Evolutionary conservation across 805 yeast genomes (phyloP).

Genomic region (Starmerella davenportii): DNA sequence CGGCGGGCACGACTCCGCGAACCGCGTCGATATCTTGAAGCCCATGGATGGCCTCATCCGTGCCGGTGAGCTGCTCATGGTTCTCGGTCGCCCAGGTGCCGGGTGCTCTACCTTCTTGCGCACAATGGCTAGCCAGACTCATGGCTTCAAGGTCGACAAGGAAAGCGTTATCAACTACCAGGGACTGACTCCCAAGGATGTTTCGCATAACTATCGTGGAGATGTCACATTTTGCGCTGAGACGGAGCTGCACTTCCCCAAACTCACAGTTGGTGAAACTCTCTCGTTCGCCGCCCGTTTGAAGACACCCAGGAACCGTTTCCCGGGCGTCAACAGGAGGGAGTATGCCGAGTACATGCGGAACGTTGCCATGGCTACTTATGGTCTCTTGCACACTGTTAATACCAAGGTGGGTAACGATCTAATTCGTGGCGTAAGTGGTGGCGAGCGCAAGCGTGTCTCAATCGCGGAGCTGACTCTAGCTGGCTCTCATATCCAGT

Average conservation of each 20-base stretch:
- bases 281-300: constrained; percentile 50
- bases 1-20: neutral
- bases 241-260: constrained; percentile 59
- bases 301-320: constrained; percentile 42
- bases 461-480: constrained; percentile 64
- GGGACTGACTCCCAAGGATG: constrained; percentile 40
- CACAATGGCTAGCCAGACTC: constrained; percentile 42
- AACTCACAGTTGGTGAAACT: constrained; percentile 57
- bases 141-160: constrained; percentile 29
- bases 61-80: constrained; percentile 54
- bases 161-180: constrained; percentile 42
- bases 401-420: constrained; percentile 46
- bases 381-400: constrained; percentile 43
- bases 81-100: constrained; percentile 60
- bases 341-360: constrained; percentile 33
- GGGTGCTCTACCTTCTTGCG: constrained; percentile 60
- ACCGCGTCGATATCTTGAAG: constrained; percentile 15
- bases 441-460: constrained; percentile 76
- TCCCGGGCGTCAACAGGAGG: constrained; percentile 29
- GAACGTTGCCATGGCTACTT: constrained; percentile 35
- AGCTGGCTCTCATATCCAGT: constrained; percentile 42
- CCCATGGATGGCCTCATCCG: constrained; percentile 27
- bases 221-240: constrained; percentile 29
- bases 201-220: constrained; percentile 39
- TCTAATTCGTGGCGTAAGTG: constrained; percentile 54